phyloP scores from a whole-genome alignment of 805 yeast genomes.

The Candida pseudofarinosa region DNA sequence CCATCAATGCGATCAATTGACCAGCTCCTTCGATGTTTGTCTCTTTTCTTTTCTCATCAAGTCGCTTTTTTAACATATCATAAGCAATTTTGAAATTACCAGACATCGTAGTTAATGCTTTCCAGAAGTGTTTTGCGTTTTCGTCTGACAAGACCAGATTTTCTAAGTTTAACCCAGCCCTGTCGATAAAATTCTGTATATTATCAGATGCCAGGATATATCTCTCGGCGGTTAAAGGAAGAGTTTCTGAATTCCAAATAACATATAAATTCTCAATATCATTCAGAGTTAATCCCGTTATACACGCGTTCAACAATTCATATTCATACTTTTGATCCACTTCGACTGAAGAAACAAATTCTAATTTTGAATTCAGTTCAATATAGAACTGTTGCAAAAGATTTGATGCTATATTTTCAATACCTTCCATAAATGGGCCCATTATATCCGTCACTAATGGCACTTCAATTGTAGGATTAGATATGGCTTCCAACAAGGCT shows the following conservation, averaged over 20 bases:
- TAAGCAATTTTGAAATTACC: conserved; percentile 36
- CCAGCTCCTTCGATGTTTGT: conserved; percentile 25
- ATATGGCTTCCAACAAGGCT: conserved; percentile 26
- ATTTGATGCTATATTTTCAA: conserved; percentile 17
- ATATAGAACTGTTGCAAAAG: conserved; percentile 16
- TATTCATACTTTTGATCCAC: conserved; percentile 26
- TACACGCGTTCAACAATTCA: conserved; percentile 23
- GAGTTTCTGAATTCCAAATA: conserved; percentile 29
- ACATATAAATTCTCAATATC: conserved; percentile 21
- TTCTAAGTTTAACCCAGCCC: conserved; percentile 18
- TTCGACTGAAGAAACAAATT: conserved; percentile 25
- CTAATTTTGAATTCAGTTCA: conserved; percentile 10
- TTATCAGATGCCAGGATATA: conserved; percentile 41
- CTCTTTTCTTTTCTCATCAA: conserved; percentile 12
- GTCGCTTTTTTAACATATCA: conserved; percentile 21
- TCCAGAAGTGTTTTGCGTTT: conserved; percentile 31
- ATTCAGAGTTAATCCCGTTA: conserved; percentile 21
- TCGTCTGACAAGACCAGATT: conserved; percentile 7
- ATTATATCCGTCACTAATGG: conserved; percentile 10
- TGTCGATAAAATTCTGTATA: conserved; percentile 40
- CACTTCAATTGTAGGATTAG: conserved; percentile 7
- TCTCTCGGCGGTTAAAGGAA: conserved; percentile 32
- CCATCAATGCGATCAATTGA: conserved; percentile 29
- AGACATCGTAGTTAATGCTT: conserved; percentile 34
- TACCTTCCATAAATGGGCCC: conserved; percentile 15